These are phyloP conservation scores for Termitomyces eurrhizus DNA, from an alignment of 768 basidiomycete genomes.

Conservation along the genomic window DNA sequence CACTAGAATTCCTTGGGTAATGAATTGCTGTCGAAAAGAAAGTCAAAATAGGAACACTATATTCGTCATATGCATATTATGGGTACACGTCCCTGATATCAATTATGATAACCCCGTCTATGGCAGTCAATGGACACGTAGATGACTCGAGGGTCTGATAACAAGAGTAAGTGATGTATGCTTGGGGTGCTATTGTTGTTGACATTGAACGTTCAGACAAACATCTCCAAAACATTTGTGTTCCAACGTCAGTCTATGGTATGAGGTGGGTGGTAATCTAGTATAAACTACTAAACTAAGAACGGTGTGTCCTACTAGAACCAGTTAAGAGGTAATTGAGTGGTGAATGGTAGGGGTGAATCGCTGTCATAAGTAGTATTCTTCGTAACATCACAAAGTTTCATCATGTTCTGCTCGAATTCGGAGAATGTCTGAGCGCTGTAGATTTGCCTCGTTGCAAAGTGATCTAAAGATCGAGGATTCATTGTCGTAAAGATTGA, in stretches of 20 bases:
- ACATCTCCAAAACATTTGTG: neutral
- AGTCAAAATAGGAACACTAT: neutral
- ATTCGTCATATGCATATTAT: neutral
- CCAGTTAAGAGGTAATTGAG: neutral
- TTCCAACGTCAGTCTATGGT: neutral
- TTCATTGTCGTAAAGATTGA: conserved; percentile 56
- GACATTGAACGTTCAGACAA: neutral
- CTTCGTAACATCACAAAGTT: neutral
- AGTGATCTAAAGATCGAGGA: conserved; percentile 68
- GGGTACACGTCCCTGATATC: too few species aligned
- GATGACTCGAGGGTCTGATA: neutral
- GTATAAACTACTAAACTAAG: too few species aligned
- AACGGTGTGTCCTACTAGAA: neutral
- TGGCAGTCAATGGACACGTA: neutral
- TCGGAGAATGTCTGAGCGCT: conserved; percentile 51
- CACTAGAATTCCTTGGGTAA: neutral
- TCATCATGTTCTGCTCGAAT: conserved; percentile 35
- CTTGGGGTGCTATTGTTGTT: neutral
- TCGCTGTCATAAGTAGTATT: neutral
- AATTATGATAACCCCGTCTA: neutral
- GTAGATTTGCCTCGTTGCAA: conserved; percentile 61
- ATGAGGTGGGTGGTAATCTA: neutral
- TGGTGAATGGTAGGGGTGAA: neutral
- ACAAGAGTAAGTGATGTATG: neutral
- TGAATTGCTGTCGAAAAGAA: neutral